Conservation (phyloP, 108 stramenopile species). For the Aurantiochytrium sp. region DNA sequence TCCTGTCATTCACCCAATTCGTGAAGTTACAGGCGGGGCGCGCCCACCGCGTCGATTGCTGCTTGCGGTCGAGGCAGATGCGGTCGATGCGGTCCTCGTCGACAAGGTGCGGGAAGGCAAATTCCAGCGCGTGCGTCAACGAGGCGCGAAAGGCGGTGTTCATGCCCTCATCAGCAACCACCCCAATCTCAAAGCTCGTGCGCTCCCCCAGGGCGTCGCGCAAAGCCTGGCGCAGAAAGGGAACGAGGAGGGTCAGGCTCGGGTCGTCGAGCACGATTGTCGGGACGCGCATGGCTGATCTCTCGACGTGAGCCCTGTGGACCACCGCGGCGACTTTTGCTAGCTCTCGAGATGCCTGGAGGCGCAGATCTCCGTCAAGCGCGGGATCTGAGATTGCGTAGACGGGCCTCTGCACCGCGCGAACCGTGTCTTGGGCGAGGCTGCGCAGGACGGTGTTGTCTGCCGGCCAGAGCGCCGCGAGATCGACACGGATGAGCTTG, state of each 20-base stretch:
- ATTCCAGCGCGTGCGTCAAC: neutral
- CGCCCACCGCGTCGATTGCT: neutral
- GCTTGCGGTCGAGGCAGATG: neutral
- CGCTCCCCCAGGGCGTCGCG: no score
- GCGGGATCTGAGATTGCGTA: no score
- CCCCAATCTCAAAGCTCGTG: neutral
- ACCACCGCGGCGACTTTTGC: no score
- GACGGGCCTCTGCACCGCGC: no score
- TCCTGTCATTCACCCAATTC: neutral
- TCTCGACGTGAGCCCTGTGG: neutral
- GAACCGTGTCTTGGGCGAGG: no score
- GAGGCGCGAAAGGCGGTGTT: neutral
- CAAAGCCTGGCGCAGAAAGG: neutral
- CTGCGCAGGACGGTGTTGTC: no score
- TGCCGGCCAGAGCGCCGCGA: no score
- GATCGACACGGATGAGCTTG: no score
- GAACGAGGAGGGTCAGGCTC: neutral
- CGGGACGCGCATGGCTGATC: neutral
- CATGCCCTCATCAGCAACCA: neutral
- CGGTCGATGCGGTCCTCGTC: constrained; percentile 15
- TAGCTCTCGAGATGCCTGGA: no score
- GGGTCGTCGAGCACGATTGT: no score
- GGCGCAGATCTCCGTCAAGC: no score
- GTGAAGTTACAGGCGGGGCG: neutral
- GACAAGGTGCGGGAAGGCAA: neutral